These are phyloP conservation scores for rapeseed (Brassica napus) DNA, from an alignment of 345 rosid species.

Conservation along the genomic window Da-Ae NC_063434.1:26779001-26779500, in stretches of 20 bases:
- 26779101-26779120: slow-evolving; percentile 5
- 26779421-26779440: slow-evolving; percentile 79
- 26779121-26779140: slow-evolving; percentile 10
- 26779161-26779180: slow-evolving; percentile 50
- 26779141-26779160: slow-evolving; percentile 63
- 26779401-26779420: slow-evolving; percentile 81
- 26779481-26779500: slow-evolving; percentile 93
- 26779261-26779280: neutral
- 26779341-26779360: slow-evolving; percentile 91
- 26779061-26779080: slow-evolving; percentile 14
- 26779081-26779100: slow-evolving; percentile 9
- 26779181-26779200: slow-evolving; percentile 73
- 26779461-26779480: slow-evolving; percentile 74
- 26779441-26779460: slow-evolving; percentile 74
- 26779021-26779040: slow-evolving; percentile 9
- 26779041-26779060: slow-evolving; percentile 4
- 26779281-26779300: slow-evolving; percentile 6
- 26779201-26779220: slow-evolving; percentile 79
- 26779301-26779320: slow-evolving; percentile 1
- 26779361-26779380: slow-evolving; percentile 72
- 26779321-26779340: slow-evolving; percentile 89
- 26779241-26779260: neutral
- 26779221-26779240: slow-evolving; percentile 80
- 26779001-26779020: slow-evolving; percentile 10
- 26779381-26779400: slow-evolving; percentile 70